Evolutionary conservation across 148 eudicot genomes (phyloP), one percentile per base, ranked within the genome.

Genomic region (Camellia sinensis): DNA sequence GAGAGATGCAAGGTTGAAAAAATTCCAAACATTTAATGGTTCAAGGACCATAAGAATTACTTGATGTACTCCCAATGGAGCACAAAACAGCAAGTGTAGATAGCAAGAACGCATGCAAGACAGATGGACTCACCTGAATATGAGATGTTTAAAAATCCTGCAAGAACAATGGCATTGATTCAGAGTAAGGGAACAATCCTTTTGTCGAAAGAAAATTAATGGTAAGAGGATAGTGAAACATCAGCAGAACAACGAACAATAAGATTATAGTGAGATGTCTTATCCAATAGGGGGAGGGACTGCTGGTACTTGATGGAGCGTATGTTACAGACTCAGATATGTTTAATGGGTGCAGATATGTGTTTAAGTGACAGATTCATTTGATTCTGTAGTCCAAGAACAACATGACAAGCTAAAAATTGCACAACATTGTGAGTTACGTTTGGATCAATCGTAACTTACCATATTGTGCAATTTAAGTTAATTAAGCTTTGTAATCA

Each of bases 101-200:
- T 37, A 59, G 12, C 54, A 56, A 53, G 46, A 45, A 67, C 1
- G 9, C 45, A 22, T 45, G 40, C 9, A 57, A 37, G 54, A 11
- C 29, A 50, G 46, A 60, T 22, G n/a, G 56, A 81, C 84, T 83
- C 54, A 86, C 88, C 88, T 84, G 78, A 71, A 63, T 79, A 82
- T 66, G 85, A 81, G 86, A 73, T 81, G 18, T 81, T 79, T 45
- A 77, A 41, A 82, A 78, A n/a, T 44, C 73, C 86, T 81, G 83
- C 80, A 70, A 75, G 71, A 78, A 61, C 6, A 78, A 67, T 8
- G 13, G 2, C 12, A 78, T 15, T 60, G n/a, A 69, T 3, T 66
- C 60, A 37, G n/a, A 80, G 37, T 73, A 53, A 66, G 73, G 63
- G 48, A 50, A 41, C 15, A 69, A 59, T 48, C 8, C 22, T 44